phyloP scores from a whole-genome alignment of 306 rosid species.

The Prunus mira region DNA sequence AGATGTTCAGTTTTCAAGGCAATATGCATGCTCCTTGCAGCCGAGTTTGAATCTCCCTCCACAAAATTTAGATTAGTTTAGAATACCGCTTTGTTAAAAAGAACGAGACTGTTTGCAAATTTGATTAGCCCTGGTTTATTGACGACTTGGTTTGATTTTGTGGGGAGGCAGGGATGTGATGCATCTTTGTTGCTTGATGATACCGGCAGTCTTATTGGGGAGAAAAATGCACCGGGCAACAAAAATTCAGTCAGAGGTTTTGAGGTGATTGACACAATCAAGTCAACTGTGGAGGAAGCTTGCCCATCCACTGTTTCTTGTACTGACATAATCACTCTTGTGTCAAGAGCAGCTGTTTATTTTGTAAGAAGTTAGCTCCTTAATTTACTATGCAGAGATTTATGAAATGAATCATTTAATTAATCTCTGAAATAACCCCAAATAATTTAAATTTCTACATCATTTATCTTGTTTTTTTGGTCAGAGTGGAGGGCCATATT shows the following conservation, averaged over 20 bases:
- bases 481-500: conserved; percentile 71
- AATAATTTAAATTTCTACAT: background rate
- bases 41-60: no score
- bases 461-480: conserved; percentile 4
- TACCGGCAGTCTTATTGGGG: conserved; percentile 60
- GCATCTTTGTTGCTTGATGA: conserved; percentile 80
- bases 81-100: no score
- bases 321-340: conserved; percentile 73
- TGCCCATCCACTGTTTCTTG: conserved; percentile 92
- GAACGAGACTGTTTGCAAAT: no score
- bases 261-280: conserved; percentile 77
- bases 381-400: background rate
- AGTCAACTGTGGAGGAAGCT: conserved; percentile 59
- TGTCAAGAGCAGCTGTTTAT: conserved; percentile 73
- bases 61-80: no score
- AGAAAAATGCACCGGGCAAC: conserved; percentile 72
- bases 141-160: background rate
- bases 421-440: background rate
- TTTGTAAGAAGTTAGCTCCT: conserved; percentile 43
- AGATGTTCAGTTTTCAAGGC: no score
- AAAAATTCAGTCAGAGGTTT: conserved; percentile 68
- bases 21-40: no score
- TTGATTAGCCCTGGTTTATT: background rate
- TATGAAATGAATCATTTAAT: background rate
- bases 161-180: conserved; percentile 68